Conservation (phyloP, 495 filamentous ascomycete species). For the Arthonia radiata region DNA sequence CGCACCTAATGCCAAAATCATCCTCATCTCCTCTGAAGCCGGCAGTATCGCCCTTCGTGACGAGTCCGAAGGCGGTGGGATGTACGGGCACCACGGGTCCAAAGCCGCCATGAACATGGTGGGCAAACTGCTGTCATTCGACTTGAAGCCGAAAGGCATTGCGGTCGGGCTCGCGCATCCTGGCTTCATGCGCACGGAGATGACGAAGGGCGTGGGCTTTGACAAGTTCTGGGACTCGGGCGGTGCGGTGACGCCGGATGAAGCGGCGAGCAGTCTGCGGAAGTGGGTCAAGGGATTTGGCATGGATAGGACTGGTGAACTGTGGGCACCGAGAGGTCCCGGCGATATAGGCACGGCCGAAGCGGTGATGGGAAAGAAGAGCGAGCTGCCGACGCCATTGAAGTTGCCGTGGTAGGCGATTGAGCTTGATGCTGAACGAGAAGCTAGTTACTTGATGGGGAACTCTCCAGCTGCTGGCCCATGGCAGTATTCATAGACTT, state of each 20-base stretch:
- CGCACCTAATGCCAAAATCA: constrained; percentile 26
- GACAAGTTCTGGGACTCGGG: constrained; percentile 45
- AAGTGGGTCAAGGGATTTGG: constrained; percentile 37
- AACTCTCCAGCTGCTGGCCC: too few species aligned
- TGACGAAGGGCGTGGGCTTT: constrained; percentile 45
- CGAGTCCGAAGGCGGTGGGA: constrained; percentile 41
- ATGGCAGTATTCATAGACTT: too few species aligned
- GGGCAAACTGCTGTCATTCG: constrained; percentile 40
- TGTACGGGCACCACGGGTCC: constrained; percentile 47
- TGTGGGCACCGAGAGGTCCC: constrained; percentile 45
- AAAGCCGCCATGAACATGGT: constrained; percentile 57
- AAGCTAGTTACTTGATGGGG: too few species aligned
- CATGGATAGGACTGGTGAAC: constrained; percentile 39
- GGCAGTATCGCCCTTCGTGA: constrained; percentile 44
- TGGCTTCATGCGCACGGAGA: constrained; percentile 53
- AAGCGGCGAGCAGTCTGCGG: constrained; percentile 35
- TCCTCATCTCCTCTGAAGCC: constrained; percentile 41
- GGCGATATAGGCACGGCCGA: constrained; percentile 48
- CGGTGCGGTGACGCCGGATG: constrained; percentile 41
- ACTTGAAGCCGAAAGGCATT: constrained; percentile 36
- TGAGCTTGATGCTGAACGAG: too few species aligned
- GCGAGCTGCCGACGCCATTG: constrained; percentile 33
- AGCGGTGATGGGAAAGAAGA: constrained; percentile 26
- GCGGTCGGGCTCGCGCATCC: constrained; percentile 45
- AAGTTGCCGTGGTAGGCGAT: constrained; percentile 49